Percentiles rank a stretch among this genome's conserved stretches.
phyloP scores from a whole-genome alignment of 2,329 filamentous ascomycete species.

The Dactylellina drechsleri region DNA sequence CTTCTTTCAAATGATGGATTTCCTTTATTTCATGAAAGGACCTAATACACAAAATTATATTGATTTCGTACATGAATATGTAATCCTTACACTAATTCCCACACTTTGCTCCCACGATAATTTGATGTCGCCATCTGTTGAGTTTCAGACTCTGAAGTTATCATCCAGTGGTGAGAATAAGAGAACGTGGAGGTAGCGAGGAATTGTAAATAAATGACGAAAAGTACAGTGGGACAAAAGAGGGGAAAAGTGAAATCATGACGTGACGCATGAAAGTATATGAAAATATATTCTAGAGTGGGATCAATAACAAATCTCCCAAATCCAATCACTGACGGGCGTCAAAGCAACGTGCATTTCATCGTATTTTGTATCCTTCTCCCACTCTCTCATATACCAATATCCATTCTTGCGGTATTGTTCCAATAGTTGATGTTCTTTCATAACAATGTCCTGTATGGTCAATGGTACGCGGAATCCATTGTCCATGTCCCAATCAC shows the following conservation, averaged over 20 bases:
- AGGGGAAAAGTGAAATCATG: not conserved
- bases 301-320: slow-evolving; percentile 44
- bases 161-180: no score
- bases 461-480: slow-evolving; percentile 36
- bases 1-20: no score
- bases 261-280: no score
- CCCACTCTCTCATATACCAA: slow-evolving; percentile 47
- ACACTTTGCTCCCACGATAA: no score
- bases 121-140: no score
- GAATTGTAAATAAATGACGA: not conserved
- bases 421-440: slow-evolving; percentile 25
- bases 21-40: no score
- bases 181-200: not conserved
- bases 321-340: slow-evolving; percentile 45
- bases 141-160: no score
- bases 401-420: slow-evolving; percentile 34
- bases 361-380: slow-evolving; percentile 18
- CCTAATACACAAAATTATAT: no score
- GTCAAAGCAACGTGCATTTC: slow-evolving; percentile 36
- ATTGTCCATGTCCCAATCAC: slow-evolving; percentile 50
- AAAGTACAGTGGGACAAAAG: not conserved
- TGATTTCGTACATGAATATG: no score
- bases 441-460: slow-evolving; percentile 23
- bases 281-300: not conserved
- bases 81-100: no score